Evolutionary conservation across 2,329 filamentous ascomycete species (phyloP).

Genomic region (Penicillium sp.): DNA sequence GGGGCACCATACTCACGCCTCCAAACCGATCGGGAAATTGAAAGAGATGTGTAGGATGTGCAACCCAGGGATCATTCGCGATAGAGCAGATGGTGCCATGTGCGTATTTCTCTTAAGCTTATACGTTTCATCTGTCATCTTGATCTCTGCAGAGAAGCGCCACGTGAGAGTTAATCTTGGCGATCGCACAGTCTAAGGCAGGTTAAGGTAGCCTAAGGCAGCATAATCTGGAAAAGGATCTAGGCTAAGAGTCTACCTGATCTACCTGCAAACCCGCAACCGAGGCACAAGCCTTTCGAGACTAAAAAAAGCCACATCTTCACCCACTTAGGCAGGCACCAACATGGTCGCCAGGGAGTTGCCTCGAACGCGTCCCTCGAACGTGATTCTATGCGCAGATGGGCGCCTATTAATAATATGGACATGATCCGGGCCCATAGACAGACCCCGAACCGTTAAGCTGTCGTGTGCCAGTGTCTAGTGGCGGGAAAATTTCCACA

Average conservation of each 20-base stretch:
- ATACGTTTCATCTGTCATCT: neutral
- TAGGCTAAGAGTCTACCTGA: neutral
- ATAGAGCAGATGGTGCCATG: neutral
- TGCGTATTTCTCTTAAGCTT: neutral
- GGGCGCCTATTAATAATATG: conserved; percentile 11
- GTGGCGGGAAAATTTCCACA: neutral
- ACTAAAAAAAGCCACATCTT: neutral
- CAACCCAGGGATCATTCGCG: neutral
- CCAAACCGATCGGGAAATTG: neutral
- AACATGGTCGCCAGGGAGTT: neutral
- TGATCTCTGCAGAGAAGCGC: neutral
- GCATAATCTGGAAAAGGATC: neutral
- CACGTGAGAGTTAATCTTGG: neutral
- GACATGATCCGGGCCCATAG: conserved; percentile 7
- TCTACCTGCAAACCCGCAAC: neutral
- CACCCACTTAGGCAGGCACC: neutral
- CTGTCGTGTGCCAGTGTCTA: conserved; percentile 7
- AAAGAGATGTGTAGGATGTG: neutral
- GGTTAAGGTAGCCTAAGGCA: neutral
- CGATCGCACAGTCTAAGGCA: neutral
- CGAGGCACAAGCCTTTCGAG: neutral
- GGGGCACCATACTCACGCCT: conserved; percentile 9
- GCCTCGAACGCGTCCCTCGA: neutral
- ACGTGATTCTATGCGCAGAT: neutral
- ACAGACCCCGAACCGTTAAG: conserved; percentile 6